Evolutionary conservation across 2,329 filamentous ascomycete species (phyloP), one percentile per base, ranked within the genome.

Genomic region (Verticillium klebahnii): DNA sequence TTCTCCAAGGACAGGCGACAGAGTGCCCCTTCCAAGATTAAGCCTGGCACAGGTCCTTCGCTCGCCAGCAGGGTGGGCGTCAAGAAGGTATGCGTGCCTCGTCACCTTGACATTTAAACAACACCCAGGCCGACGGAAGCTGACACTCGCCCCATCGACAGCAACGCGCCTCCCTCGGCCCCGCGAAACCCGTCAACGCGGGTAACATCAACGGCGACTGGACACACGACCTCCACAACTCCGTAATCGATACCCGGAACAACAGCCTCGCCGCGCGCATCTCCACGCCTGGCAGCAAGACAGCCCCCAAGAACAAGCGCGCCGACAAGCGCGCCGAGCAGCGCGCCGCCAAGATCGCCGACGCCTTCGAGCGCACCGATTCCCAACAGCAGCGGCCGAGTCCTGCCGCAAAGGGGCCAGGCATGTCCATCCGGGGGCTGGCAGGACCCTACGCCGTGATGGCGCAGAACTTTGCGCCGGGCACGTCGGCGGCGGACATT

Each of bases 401-500:
- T 63, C 31, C 54, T 25, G 73, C 72, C 59, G 72, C 69, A 60
- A 70, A 71, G 19, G 66, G 74, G 61, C 65, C 70, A 55, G 87
- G 88, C 23, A 83, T 94, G 56, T 87, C 83, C 39, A 93, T 95
- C 66, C 82, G 86, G 60, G 91, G 91, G n/a, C 78, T 89, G 9
- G 88, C 88, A 0, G 89, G 90, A 0, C 90, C 90, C 1, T 91
- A 85, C 68, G 83, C 85, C 19, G 84, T 95, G 29, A 84, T 92
- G 72, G 90, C 89, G 2, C 89, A 91, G 74, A 95, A 95, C 78
- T 92, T 95, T 72, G 91, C 91, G 14, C 86, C 86, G 2, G 91
- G 91, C 40, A 95, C 91, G 0, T 93, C 91, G 7, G 89, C 89
- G 1, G 90, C 89, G 34, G 91, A 95, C 70, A 92, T 95, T 63